These are phyloP conservation scores for Geosmithia putterillii DNA, from an alignment of 2,329 filamentous ascomycete genomes.

Conservation along the genomic window DNA sequence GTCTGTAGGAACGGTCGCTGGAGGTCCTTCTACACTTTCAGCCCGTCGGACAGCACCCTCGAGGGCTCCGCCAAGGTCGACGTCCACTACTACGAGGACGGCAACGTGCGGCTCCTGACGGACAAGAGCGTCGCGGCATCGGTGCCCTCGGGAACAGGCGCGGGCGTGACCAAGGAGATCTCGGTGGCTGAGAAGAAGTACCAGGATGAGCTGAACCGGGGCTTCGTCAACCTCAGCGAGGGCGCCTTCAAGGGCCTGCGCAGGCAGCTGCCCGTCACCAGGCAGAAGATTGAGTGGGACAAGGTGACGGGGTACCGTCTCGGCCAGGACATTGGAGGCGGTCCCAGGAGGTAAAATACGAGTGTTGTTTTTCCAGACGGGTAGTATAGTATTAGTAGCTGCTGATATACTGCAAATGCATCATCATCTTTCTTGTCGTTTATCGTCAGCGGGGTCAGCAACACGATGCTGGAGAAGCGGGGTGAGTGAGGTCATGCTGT, in stretches of 20 bases:
- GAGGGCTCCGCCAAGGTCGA: conserved; percentile 81
- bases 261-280: conserved; percentile 86
- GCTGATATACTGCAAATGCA: not conserved
- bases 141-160: conserved; percentile 49
- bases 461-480: too few species aligned
- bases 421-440: not conserved
- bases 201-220: conserved; percentile 88
- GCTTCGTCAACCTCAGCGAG: conserved; percentile 80
- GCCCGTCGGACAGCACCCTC: conserved; percentile 54
- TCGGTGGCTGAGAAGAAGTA: conserved; percentile 77
- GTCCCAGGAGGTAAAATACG: conserved; percentile 33
- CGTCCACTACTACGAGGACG: conserved; percentile 99
- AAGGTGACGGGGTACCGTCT: conserved; percentile 89
- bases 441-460: too few species aligned
- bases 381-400: too few species aligned
- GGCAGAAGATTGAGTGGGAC: conserved; percentile 99
- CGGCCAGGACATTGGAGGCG: conserved; percentile 67
- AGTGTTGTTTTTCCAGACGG: not conserved
- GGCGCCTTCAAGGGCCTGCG: conserved; percentile 89
- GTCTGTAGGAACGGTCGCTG: conserved; percentile 77
- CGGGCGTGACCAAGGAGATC: conserved; percentile 66
- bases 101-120: conserved; percentile 90
- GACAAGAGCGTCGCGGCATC: conserved; percentile 59
- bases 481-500: too few species aligned
- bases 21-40: conserved; percentile 76